Base-by-base conservation (phyloP, 2,329 filamentous ascomycete species). In the Raffaelea deltoideospora region DNA sequence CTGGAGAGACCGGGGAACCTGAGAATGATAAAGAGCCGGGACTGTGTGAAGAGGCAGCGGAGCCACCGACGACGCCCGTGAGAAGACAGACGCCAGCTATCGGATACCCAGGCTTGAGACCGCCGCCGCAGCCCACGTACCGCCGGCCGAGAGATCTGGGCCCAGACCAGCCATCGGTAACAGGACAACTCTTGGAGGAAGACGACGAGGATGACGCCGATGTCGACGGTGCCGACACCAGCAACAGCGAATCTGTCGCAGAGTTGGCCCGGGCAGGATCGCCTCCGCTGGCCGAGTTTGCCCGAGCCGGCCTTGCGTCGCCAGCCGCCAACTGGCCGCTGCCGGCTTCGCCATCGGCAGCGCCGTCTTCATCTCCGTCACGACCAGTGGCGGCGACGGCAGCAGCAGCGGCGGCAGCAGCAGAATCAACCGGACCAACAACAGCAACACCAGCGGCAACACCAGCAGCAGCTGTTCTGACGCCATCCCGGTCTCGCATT, bases 301-400 rank as follows among this genome's bases (percentile, higher is more conserved):
- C 22, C 4, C 34, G 28, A 10, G 38, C 28, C 17, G 31, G 35
- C 23, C 37, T 41, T 10, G 37, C 41, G 7, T 43, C 45, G 14
- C 19, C 32, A 8, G 28, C 38, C 10, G 36, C 43, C 10, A 42
- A 44, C 41, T 47, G 45, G 45, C 45, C 45, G 14, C 38, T 47
- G 21, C 43, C 42, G 2, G 34, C 29, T 9, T 35, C 13, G 15
- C 8, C 17, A 1, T 15, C 13, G 18, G 1, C 3, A 4, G 14
- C 30, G 13, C 9, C 18, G n/a, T 8, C 11, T 15, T 11, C 22
- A 3, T n/a, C 42, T 2, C 34, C 29, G 10, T 35, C 13, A 13
- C 8, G 14, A 1, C 15, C 13, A 22, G 1, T 3, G 8, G 14
- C 30, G 13, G 13, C 18, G n/a, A 13, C 11, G 22, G 10, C 22